phyloP scores from a whole-genome alignment of 2,329 filamentous ascomycete genomes.

The Fusarium sp. region DNA sequence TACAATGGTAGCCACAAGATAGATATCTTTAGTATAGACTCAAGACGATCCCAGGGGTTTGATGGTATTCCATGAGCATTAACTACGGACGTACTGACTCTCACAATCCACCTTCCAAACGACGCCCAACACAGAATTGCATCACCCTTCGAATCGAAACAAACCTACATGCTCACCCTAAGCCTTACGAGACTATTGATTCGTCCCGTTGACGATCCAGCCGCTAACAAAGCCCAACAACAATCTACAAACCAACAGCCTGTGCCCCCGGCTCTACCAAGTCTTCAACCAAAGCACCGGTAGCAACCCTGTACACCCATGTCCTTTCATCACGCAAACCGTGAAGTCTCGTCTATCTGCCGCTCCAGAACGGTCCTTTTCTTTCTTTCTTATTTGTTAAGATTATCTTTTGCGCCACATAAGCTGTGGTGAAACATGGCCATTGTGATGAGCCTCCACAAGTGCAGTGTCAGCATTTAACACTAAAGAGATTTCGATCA shows the following conservation, averaged over 20 bases:
- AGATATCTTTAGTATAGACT: neutral
- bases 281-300: neutral
- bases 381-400: neutral
- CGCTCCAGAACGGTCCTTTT: constrained; percentile 23
- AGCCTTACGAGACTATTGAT: neutral
- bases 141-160: neutral
- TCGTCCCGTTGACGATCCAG: neutral
- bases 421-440: neutral
- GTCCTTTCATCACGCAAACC: neutral
- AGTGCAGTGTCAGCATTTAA: neutral
- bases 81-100: too few species aligned
- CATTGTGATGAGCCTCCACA: neutral
- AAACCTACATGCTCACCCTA: neutral
- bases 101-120: neutral
- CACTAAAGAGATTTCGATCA: neutral
- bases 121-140: neutral
- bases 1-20: neutral
- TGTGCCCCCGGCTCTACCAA: neutral
- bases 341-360: neutral
- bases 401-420: constrained; percentile 7
- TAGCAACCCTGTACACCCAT: constrained; percentile 1
- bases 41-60: neutral
- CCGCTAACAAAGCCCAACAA: neutral
- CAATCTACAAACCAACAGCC: neutral
- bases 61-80: too few species aligned